Evolutionary conservation across 179 eudicot species (phyloP).

Genomic region (Spinacia oleracea): DNA sequence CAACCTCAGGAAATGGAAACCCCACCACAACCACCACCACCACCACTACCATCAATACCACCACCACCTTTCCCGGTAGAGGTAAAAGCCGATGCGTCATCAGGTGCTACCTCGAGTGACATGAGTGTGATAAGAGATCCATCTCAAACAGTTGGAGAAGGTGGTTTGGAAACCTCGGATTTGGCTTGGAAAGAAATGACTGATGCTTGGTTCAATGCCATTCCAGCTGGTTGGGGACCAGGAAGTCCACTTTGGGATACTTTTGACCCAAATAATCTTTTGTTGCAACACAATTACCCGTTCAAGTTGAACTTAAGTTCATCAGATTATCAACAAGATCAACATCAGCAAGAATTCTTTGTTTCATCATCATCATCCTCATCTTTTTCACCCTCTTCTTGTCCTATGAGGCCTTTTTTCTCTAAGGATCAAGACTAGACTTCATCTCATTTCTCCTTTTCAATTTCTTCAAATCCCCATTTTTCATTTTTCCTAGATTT

Average conservation of each 20-base stretch:
- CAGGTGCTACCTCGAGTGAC: slow-evolving; percentile 40
- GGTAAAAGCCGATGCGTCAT: slow-evolving; percentile 33
- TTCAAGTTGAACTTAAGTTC: slow-evolving; percentile 29
- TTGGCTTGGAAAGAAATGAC: slow-evolving; percentile 71
- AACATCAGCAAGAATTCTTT: slow-evolving; percentile 26
- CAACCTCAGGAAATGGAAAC: slow-evolving; percentile 18
- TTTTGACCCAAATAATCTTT: slow-evolving; percentile 53
- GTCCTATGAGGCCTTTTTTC: slow-evolving; percentile 43
- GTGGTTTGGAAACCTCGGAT: slow-evolving; percentile 38
- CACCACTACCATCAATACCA: slow-evolving; percentile 21
- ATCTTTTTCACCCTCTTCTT: slow-evolving; percentile 46
- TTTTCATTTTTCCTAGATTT: too few relatives aligned
- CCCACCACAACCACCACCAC: slow-evolving; percentile 20
- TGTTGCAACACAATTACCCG: slow-evolving; percentile 51
- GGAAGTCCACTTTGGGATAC: slow-evolving; percentile 90
- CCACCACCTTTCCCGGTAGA: not conserved
- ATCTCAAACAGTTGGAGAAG: slow-evolving; percentile 26
- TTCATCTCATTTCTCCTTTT: not conserved
- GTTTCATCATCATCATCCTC: slow-evolving; percentile 39
- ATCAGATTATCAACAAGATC: slow-evolving; percentile 13
- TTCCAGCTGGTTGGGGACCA: slow-evolving; percentile 82
- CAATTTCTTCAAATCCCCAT: not conserved
- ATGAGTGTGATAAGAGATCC: slow-evolving; percentile 27
- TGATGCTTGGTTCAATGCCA: slow-evolving; percentile 70
- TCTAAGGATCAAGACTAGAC: slow-evolving; percentile 25